Conservation (phyloP, 208 protist genomes). For the Phytomonas serpens region DNA sequence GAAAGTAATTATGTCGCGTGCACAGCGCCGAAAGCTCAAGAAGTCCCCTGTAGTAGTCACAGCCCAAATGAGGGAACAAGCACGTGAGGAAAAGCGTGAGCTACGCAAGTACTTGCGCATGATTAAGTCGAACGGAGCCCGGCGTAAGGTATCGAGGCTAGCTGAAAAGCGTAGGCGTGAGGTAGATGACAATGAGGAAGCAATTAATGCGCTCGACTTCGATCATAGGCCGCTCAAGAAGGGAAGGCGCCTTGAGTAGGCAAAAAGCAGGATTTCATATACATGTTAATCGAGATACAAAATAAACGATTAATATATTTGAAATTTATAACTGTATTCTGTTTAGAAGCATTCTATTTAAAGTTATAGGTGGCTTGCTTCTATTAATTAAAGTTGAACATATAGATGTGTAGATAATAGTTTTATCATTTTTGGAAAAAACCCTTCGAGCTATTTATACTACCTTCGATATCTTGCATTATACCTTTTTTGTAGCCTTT, state of each 20-base stretch:
- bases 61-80: conserved; percentile 67
- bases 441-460: background rate
- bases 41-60: conserved; percentile 67
- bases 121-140: conserved; percentile 82
- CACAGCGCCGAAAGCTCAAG: conserved; percentile 70
- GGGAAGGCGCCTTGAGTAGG: conserved; percentile 53
- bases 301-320: conserved; percentile 2
- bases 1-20: conserved; percentile 69
- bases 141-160: conserved; percentile 71
- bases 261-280: conserved; percentile 1
- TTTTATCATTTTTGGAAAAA: background rate
- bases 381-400: no score
- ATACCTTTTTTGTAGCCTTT: background rate
- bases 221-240: conserved; percentile 64
- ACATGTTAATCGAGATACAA: background rate
- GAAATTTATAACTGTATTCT: background rate
- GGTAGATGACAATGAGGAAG: conserved; percentile 49
- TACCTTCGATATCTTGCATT: background rate
- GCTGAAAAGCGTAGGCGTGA: conserved; percentile 66
- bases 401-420: no score
- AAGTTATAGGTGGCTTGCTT: no score
- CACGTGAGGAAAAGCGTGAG: conserved; percentile 66
- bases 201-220: conserved; percentile 38
- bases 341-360: no score
- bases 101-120: conserved; percentile 78